Percentiles rank a stretch among this genome's conserved stretches.
phyloP scores from a whole-genome alignment of 768 basidiomycete genomes.

The Pulveroboletus sp. region DNA sequence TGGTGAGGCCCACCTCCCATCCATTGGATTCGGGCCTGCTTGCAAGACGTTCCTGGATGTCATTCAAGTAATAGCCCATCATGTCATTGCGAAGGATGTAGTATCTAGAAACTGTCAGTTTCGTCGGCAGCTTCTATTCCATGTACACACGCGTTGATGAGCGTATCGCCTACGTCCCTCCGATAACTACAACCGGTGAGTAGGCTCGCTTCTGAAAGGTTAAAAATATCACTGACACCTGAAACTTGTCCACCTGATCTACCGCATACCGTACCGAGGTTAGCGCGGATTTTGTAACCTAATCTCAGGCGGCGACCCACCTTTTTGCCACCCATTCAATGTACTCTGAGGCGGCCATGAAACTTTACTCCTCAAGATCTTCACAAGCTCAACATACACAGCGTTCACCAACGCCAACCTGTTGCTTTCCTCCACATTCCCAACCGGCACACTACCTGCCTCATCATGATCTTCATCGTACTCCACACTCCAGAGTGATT shows the following conservation, averaged over 20 bases:
- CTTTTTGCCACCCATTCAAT: slow-evolving; percentile 59
- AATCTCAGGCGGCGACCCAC: slow-evolving; percentile 34
- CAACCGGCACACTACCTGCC: slow-evolving; percentile 15
- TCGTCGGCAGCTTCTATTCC: background rate
- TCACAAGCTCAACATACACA: slow-evolving; percentile 76
- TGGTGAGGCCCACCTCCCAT: slow-evolving; percentile 62
- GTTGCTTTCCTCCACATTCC: slow-evolving; percentile 30
- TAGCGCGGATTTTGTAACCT: background rate
- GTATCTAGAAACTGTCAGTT: slow-evolving; percentile 45
- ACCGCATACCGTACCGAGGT: slow-evolving; percentile 2
- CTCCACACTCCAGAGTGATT: slow-evolving; percentile 72
- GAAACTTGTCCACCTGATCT: slow-evolving; percentile 80
- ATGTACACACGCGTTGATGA: slow-evolving; percentile 74
- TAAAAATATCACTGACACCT: slow-evolving; percentile 48
- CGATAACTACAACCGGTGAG: slow-evolving; percentile 53
- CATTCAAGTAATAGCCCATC: slow-evolving; percentile 64
- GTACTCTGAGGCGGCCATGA: slow-evolving; percentile 55
- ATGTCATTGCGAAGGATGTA: slow-evolving; percentile 85
- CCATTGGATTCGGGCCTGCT: slow-evolving; percentile 40
- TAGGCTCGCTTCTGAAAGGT: background rate
- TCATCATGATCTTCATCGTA: slow-evolving; percentile 39
- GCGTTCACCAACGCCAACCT: slow-evolving; percentile 58
- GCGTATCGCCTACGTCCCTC: slow-evolving; percentile 79
- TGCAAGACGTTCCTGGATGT: slow-evolving; percentile 52
- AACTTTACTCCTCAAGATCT: slow-evolving; percentile 65